Evolutionary conservation across 805 yeast species (phyloP), one percentile per base, ranked within the genome.

Genomic region (Wickerhamiella parazyma): DNA sequence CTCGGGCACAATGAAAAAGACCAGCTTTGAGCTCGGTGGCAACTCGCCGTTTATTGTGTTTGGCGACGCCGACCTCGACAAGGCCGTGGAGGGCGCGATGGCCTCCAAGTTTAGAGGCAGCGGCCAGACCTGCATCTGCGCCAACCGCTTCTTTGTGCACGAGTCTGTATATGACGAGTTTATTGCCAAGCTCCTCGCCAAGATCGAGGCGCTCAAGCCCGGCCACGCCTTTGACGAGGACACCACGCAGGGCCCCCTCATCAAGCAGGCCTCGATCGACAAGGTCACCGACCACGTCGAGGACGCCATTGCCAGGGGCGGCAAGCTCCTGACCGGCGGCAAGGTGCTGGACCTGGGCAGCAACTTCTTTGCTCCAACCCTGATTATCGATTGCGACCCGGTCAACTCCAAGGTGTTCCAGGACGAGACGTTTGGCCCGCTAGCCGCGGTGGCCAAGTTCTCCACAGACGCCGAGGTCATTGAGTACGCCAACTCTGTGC

Each of bases 341-440:
- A 55, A 64, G 3, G 57, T 61, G 12, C 69, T 73, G 24, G 72
- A 71, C 20, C 53, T 80, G 14, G 89, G 89, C 4, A 72, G 69
- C 35, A 66, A 66, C 54, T 82, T 76, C 66, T 82, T 70, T 55
- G 77, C 74, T 21, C 76, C 82, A 45, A 82, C 93, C 0, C 68
- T 82, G 11, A 57, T 82, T 41, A 67, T 72, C n/a, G 71, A 73
- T 47, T 80, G 75, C 38, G 72, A 76, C 39, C 57, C 64, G 2
- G 67, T 66, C 17, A 35, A 38, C 18, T 80, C 81, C 75, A 49
- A 58, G 34, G 72, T 81, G 26, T 67, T 71, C 51, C 51, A 59
- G n/a, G 86, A 80, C 52, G 93, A 82, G 59, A 80, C 87, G 2
- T 82, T 82, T 58, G 93, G 91, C 2, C 93, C 93, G 2, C 66